Conservation (phyloP, 768 basidiomycete genomes). For the Termitomyces bulborhizus region DNA sequence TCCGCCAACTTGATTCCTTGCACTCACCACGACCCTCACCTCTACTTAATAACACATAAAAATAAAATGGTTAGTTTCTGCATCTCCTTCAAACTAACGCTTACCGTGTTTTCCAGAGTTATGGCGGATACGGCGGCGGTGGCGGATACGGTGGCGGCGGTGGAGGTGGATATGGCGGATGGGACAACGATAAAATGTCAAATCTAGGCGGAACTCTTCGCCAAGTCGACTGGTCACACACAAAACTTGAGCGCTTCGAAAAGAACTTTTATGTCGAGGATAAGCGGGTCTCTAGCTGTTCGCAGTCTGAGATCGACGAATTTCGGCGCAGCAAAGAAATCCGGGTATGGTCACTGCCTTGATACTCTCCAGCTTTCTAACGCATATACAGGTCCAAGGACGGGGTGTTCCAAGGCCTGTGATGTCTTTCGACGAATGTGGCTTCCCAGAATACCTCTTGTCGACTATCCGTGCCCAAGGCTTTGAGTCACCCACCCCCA, state of each 20-base stretch:
- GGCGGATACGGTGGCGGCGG: conserved; percentile 31
- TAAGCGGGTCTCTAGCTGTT: conserved; percentile 68
- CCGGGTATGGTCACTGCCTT: conserved; percentile 42
- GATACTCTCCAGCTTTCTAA: conserved; percentile 1
- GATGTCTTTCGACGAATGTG: conserved; percentile 87
- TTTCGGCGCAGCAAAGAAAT: conserved; percentile 85
- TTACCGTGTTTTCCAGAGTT: conserved; percentile 27
- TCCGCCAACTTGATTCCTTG: conserved; percentile 13
- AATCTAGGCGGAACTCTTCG: conserved; percentile 78
- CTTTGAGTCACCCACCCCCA: conserved; percentile 85
- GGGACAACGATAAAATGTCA: conserved; percentile 67
- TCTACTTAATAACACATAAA: conserved; percentile 10
- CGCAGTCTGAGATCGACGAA: conserved; percentile 83
- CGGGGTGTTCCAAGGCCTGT: conserved; percentile 85
- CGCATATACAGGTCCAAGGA: conserved; percentile 69
- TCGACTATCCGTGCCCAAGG: conserved; percentile 91
- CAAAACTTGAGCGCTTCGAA: conserved; percentile 81
- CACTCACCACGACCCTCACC: conserved; percentile 13
- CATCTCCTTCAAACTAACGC: background rate
- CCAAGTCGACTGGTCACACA: conserved; percentile 76
- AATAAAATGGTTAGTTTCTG: conserved; percentile 19
- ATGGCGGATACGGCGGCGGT: conserved; percentile 34
- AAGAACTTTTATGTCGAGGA: conserved; percentile 98
- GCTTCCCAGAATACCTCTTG: conserved; percentile 96
- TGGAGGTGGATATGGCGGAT: conserved; percentile 49